A percentile compares a stretch with the other conserved stretches of the same genome.
These are phyloP conservation scores for Agaricus subrufescens DNA, from an alignment of 768 basidiomycete species.

Conservation along the genomic window DNA sequence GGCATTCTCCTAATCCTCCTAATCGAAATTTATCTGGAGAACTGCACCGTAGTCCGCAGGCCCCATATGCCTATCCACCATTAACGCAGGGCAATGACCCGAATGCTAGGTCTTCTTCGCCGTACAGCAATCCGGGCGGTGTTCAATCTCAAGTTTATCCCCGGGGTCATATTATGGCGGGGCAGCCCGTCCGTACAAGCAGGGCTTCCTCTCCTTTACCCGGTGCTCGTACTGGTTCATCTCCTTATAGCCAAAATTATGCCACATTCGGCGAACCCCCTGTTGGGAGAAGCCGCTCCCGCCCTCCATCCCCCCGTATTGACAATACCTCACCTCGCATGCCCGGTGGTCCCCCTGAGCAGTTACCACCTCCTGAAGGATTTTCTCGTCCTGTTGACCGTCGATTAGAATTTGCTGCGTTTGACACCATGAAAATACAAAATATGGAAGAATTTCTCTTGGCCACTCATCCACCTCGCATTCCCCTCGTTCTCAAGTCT, in stretches of 20 bases:
- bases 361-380: conserved; percentile 60
- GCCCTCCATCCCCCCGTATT: conserved; percentile 14
- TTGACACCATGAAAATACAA: conserved; percentile 65
- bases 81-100: conserved; percentile 33
- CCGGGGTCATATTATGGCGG: conserved; percentile 51
- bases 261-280: conserved; percentile 15
- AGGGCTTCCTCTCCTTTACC: conserved; percentile 49
- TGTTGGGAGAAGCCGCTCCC: conserved; percentile 14
- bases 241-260: conserved; percentile 9
- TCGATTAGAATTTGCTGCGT: conserved; percentile 61
- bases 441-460: conserved; percentile 74
- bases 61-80: conserved; percentile 19
- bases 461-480: conserved; percentile 53
- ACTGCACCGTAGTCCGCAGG: conserved; percentile 26
- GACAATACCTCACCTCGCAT: conserved; percentile 31
- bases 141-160: conserved; percentile 40
- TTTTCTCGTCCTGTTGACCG: conserved; percentile 72
- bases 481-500: conserved; percentile 66
- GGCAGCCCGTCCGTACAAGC: conserved; percentile 38
- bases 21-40: conserved; percentile 42
- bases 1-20: conserved; percentile 20
- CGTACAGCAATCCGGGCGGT: conserved; percentile 28
- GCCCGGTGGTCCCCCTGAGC: conserved; percentile 23
- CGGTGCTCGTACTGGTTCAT: conserved; percentile 27
- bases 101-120: conserved; percentile 38